These are phyloP conservation scores for Wallacemonas collosoma DNA, from an alignment of 208 protist genomes.

Conservation along the genomic window DNA sequence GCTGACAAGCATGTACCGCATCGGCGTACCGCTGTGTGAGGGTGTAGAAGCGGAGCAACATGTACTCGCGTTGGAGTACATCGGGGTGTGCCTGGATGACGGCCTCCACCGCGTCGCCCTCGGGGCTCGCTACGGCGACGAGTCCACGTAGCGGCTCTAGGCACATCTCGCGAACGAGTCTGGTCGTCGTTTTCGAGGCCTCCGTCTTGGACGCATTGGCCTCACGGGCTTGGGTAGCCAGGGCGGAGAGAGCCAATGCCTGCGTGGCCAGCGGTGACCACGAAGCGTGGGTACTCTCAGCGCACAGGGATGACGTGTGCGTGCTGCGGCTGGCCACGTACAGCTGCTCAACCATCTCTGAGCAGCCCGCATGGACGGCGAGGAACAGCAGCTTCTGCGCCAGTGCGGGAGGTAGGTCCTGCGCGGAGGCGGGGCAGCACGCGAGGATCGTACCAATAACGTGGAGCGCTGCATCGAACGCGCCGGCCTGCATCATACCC, in stretches of 20 bases:
- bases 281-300: too few relatives aligned
- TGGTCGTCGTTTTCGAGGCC: constrained; percentile 19
- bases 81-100: constrained; percentile 35
- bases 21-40: constrained; percentile 74
- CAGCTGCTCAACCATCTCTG: constrained; percentile 47
- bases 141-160: constrained; percentile 49
- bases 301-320: too few relatives aligned
- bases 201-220: constrained; percentile 2
- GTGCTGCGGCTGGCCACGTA: constrained; percentile 34
- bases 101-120: constrained; percentile 53
- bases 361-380: constrained; percentile 44
- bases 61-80: constrained; percentile 29
- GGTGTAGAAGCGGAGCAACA: constrained; percentile 67
- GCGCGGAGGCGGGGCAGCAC: constrained; percentile 23
- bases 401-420: constrained; percentile 35
- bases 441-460: constrained; percentile 42
- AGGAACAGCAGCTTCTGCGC: constrained; percentile 66
- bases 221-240: constrained; percentile 12
- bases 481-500: constrained; percentile 47
- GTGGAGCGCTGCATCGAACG: constrained; percentile 59
- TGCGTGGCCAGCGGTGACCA: constrained; percentile 39
- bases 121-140: constrained; percentile 43
- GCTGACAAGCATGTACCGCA: constrained; percentile 48
- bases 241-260: constrained; percentile 54
- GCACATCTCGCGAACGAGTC: not conserved